These are phyloP conservation scores for Picochlorum sp. DNA, from an alignment of 139 green algal species.

Conservation along the genomic window DNA sequence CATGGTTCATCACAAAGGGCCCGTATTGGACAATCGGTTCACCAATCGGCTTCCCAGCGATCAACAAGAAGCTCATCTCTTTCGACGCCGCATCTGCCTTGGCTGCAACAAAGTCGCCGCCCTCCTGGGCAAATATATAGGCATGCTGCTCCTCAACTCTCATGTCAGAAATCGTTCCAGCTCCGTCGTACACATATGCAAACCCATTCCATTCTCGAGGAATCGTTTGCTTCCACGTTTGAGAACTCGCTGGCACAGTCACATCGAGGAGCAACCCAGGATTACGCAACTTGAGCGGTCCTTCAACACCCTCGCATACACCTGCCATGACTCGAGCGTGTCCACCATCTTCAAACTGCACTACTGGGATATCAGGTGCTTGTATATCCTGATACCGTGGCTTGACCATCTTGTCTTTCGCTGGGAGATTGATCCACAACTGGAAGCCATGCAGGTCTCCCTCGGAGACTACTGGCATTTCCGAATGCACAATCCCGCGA, in stretches of 20 bases:
- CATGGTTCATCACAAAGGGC: slow-evolving; percentile 80
- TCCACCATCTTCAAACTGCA: slow-evolving; percentile 26
- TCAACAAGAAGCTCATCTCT: slow-evolving; percentile 69
- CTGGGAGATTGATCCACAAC: slow-evolving; percentile 84
- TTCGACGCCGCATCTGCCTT: neutral
- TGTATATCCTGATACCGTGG: slow-evolving; percentile 70
- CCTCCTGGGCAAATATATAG: slow-evolving; percentile 32
- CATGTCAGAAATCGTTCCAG: slow-evolving; percentile 48
- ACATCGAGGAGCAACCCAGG: slow-evolving; percentile 77
- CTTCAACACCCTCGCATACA: neutral
- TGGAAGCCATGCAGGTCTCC: slow-evolving; percentile 80
- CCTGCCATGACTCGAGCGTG: slow-evolving; percentile 79
- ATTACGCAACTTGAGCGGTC: slow-evolving; percentile 74
- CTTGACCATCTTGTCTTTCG: slow-evolving; percentile 83
- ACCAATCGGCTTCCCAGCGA: slow-evolving; percentile 69
- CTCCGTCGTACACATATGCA: slow-evolving; percentile 68
- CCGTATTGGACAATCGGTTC: slow-evolving; percentile 77
- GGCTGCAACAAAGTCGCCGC: slow-evolving; percentile 21
- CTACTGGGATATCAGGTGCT: slow-evolving; percentile 54
- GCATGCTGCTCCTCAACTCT: slow-evolving; percentile 39
- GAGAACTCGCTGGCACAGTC: slow-evolving; percentile 33
- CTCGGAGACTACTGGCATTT: slow-evolving; percentile 60
- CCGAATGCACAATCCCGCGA: slow-evolving; percentile 73
- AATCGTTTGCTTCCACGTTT: slow-evolving; percentile 33
- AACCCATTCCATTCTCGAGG: slow-evolving; percentile 57